Conservation (phyloP, 129 eudicot species). For the Deinandra increscens region DNA sequence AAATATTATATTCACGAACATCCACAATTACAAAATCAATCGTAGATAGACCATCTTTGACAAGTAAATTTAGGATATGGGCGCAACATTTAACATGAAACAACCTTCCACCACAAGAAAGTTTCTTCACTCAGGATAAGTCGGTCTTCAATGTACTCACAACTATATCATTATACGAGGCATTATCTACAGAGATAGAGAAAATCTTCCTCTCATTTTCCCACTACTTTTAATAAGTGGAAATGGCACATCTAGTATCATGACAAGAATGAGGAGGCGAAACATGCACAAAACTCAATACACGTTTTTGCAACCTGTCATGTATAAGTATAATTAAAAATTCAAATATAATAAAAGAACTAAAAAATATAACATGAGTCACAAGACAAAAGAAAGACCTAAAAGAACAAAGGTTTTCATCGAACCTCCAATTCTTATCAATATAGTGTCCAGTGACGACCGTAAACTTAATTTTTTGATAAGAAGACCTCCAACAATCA, state of each 20-base stretch:
- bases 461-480: neutral
- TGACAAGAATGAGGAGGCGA: neutral
- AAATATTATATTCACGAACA: no score
- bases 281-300: constrained; percentile 11
- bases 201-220: neutral
- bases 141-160: neutral
- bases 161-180: neutral
- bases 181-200: neutral
- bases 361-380: no score
- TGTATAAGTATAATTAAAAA: no score
- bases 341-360: no score
- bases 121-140: neutral
- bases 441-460: neutral
- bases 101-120: constrained; percentile 4
- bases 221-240: neutral
- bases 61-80: neutral
- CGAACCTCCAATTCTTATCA: constrained; percentile 8
- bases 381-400: no score
- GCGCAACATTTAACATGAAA: constrained; percentile 12
- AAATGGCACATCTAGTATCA: neutral
- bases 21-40: neutral
- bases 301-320: constrained; percentile 9
- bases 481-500: constrained; percentile 14
- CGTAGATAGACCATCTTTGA: constrained; percentile 19
- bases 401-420: no score